phyloP scores from a whole-genome alignment of 208 protist species.

The Acanthamoeba lenticulata region DNA sequence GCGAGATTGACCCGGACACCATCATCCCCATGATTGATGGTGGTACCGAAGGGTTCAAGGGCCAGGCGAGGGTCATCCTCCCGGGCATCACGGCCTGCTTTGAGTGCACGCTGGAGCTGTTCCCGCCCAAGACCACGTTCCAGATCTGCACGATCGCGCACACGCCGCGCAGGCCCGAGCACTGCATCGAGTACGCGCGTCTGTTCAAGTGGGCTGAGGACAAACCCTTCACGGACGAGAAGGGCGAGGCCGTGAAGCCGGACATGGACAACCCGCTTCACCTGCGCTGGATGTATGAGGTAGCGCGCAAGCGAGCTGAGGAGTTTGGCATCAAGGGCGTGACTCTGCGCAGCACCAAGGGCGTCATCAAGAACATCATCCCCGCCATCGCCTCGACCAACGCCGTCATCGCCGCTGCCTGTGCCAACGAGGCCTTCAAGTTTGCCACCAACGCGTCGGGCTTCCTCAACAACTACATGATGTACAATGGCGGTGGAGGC shows the following conservation, averaged over 20 bases:
- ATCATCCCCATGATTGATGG: conserved; percentile 97
- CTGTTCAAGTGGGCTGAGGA: conserved; percentile 78
- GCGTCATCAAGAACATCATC: conserved; percentile 98
- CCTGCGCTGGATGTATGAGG: conserved; percentile 82
- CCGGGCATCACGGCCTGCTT: conserved; percentile 91
- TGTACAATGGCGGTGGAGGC: background rate
- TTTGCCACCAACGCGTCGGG: conserved; percentile 16
- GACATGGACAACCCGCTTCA: conserved; percentile 84
- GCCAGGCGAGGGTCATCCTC: conserved; percentile 93
- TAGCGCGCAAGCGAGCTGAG: conserved; percentile 87
- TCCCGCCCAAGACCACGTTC: conserved; percentile 75
- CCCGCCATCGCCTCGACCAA: conserved; percentile 99
- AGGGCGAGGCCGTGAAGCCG: conserved; percentile 62
- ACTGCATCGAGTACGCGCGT: conserved; percentile 96
- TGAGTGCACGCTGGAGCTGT: conserved; percentile 57
- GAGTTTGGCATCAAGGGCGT: conserved; percentile 91
- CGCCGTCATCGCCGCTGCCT: conserved; percentile 93
- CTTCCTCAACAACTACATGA: conserved; percentile 58
- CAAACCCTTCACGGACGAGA: conserved; percentile 1
- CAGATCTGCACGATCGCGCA: conserved; percentile 96
- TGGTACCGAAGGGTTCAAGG: conserved; percentile 98
- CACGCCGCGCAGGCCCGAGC: conserved; percentile 94
- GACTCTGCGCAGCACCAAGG: conserved; percentile 92
- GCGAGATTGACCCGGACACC: conserved; percentile 78
- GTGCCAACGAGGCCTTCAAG: conserved; percentile 85